phyloP scores from a whole-genome alignment of 257 asterid genomes.

The Nyctanthes arbortristis region DNA sequence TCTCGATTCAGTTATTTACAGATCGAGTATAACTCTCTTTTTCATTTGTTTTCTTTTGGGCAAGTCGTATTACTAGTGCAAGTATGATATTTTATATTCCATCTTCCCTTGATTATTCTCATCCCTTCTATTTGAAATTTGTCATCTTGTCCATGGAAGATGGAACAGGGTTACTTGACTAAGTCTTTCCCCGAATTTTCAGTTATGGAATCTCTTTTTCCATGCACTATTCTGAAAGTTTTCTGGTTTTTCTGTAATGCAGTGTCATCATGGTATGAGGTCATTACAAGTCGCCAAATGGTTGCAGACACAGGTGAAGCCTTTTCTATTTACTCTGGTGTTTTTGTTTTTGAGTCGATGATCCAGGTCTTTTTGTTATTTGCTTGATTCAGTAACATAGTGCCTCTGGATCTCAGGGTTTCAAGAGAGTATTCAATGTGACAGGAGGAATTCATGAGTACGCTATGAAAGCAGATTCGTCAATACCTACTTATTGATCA shows the following conservation, averaged over 20 bases:
- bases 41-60: not conserved
- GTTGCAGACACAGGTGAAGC: too few relatives aligned
- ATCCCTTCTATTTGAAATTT: too few relatives aligned
- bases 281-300: slow-evolving; percentile 94
- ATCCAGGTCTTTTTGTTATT: slow-evolving; percentile 6
- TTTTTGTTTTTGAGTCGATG: not conserved
- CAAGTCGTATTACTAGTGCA: not conserved
- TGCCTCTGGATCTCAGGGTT: slow-evolving; percentile 60
- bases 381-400: not conserved
- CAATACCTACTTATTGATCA: slow-evolving; percentile 77
- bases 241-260: slow-evolving; percentile 26
- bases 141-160: not conserved
- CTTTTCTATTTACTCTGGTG: too few relatives aligned
- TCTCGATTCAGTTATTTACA: not conserved
- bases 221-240: slow-evolving; percentile 21
- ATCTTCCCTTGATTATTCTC: not conserved
- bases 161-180: too few relatives aligned
- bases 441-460: slow-evolving; percentile 91
- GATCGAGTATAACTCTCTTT: not conserved
- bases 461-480: slow-evolving; percentile 75
- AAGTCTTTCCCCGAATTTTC: not conserved
- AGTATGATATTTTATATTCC: not conserved
- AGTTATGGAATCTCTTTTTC: not conserved
- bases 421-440: slow-evolving; percentile 75
- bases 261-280: slow-evolving; percentile 96